Evolutionary conservation across 441 rosid genomes (phyloP), one percentile per base, ranked within the genome.

Genomic region (Lepidium campestre): DNA sequence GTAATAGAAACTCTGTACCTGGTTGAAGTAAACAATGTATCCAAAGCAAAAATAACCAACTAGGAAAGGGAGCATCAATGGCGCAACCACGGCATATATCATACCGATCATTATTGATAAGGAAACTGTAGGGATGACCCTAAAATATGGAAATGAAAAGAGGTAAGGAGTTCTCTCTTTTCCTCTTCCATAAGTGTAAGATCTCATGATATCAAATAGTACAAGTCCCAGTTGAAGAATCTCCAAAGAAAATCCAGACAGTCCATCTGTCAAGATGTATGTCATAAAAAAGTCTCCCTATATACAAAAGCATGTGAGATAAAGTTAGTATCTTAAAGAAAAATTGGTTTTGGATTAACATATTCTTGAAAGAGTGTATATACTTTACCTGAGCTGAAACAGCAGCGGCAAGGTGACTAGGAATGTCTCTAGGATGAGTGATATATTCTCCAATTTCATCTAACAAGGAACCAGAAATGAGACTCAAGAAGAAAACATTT

Each of bases 231-330:
- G 74, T 58, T 89, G 96, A 76, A 93, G 92, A 72, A 84, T 78
- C 78, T 93, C 98, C 68, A 86, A 57, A 12, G 91, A 93, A 66
- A 93, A 93, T 40, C 90, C 97, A 17, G 95, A 91, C 23, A 90
- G 79, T 48, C 97, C 95, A 69, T 84, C 91, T 13, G 91, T 83
- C 56, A 93, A 76, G 74, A 91, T 85, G 83, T 90, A 90, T 72
- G 98, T 90, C 73, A 84, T 77, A 32, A 93, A 90, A 75, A 90
- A 93, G 74, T 87, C 96, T 61, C 83, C 96, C 97, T 93, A 83
- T 20, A 82, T 11, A 50, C 8, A n/a, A 14, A 50, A 53, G 10
- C 10, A 53, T 55, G 35, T 15, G 27, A 22, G 11, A 2, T 19
- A 13, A 6, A 0, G 37, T 57, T 64, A 72, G 29, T 54, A 39